Conservation (phyloP, 345 rosid species). For the Moricandia arvensis region DNA sequence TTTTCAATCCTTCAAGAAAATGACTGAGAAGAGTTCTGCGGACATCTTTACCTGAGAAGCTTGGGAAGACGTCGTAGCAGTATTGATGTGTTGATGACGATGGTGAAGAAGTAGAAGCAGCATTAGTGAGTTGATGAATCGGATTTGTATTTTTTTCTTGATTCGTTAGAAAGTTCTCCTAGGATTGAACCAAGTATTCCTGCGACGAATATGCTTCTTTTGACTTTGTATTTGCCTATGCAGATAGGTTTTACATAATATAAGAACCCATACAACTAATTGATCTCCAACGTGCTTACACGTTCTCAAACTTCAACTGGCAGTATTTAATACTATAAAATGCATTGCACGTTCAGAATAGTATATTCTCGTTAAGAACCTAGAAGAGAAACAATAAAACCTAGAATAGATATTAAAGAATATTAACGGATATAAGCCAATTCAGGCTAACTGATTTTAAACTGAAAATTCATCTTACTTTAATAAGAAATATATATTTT, state of each 20-base stretch:
- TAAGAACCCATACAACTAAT: no score
- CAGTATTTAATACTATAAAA: neutral
- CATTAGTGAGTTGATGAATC: neutral
- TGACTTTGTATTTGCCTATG: neutral
- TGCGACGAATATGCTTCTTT: neutral
- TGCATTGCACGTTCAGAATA: neutral
- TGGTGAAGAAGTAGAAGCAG: neutral
- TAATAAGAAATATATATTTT: constrained; percentile 18
- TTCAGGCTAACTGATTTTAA: no score
- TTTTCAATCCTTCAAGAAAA: constrained; percentile 10
- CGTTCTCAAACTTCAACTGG: neutral
- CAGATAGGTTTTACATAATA: neutral
- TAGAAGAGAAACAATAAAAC: no score
- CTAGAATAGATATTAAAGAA: no score
- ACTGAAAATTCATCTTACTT: no score
- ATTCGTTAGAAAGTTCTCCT: no score
- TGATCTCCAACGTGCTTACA: neutral
- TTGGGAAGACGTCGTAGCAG: constrained; percentile 25
- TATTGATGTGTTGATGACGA: neutral
- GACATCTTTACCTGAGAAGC: constrained; percentile 12
- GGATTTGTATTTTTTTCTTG: neutral
- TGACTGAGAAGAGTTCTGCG: constrained; percentile 20
- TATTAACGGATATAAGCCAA: no score
- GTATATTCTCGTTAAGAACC: no score
- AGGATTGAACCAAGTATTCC: neutral